Conservation (phyloP, 345 rosid genomes). For the Populus davidiana region DNA sequence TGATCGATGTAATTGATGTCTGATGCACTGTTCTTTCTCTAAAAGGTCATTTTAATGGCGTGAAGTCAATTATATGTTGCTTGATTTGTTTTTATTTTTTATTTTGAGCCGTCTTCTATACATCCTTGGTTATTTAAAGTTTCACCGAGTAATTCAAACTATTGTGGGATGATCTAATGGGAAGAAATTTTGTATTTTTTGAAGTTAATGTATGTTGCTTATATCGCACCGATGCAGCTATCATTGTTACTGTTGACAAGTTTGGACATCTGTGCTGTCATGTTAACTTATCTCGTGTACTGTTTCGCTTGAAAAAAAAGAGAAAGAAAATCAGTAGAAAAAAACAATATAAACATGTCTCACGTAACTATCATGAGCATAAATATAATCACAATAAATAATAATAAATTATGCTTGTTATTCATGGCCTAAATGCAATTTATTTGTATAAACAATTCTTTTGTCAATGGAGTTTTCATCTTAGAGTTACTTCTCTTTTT, state of each 20-base stretch:
- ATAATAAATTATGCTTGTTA: too few species aligned
- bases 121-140: neutral
- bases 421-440: too few species aligned
- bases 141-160: neutral
- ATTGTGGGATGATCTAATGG: neutral
- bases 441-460: too few species aligned
- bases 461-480: too few species aligned
- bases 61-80: neutral
- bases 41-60: neutral
- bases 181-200: neutral
- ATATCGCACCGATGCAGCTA: neutral
- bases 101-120: neutral
- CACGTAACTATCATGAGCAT: too few species aligned
- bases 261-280: neutral
- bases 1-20: neutral
- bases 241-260: neutral
- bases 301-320: too few species aligned
- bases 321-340: too few species aligned
- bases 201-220: neutral
- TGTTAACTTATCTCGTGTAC: neutral
- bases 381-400: too few species aligned
- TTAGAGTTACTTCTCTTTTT: too few species aligned
- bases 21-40: neutral
- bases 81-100: slow-evolving; percentile 1
- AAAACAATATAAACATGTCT: too few species aligned